Evolutionary conservation across 2,329 filamentous ascomycete species (phyloP), one percentile per base, ranked within the genome.

Genomic region (Neonectria ditissima): DNA sequence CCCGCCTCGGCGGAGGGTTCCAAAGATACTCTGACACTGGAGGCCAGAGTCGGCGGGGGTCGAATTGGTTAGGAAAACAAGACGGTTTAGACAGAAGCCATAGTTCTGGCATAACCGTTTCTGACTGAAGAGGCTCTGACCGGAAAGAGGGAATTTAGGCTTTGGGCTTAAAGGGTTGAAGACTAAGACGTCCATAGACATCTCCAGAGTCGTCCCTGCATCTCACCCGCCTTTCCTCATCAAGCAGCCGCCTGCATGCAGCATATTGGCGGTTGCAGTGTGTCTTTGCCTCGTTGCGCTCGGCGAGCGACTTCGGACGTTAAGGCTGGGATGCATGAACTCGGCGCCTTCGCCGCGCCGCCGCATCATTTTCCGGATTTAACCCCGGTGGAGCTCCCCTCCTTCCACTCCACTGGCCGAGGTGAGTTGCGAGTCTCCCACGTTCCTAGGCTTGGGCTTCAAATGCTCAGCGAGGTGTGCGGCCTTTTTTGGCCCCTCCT

Each of bases 291-390:
- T 61, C 57, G 64, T 65, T 65, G 59, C 55, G 47, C 24, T 65
- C 65, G 58, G 59, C 68, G 65, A 69, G 71, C 71, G 69, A 73
- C 54, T 69, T 73, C 71, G 71, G 71, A 69, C 64, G 55, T 63
- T 63, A 64, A 67, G 63, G 65, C 63, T 70, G 48, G 67, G 60
- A 66, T 65, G 56, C 62, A 62, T 59, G 58, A 67, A 66, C 63
- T 70, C 71, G 71, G 68, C 59, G 67, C 59, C 62, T 62, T 69
- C 64, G 69, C 71, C 71, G 68, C 44, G 18, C 59, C 53, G 54
- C 58, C 55, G 61, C 48, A 64, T 57, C 55, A 68, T 50, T 61
- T 68, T 59, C 56, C 69, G 69, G 71, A 65, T 66, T 67, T 63
- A 65, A 70, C 61, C 62, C 71, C 69, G 65, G 69, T 69, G 69